A percentile compares a stretch with the other conserved stretches of the same genome.
Evolutionary conservation across 2,329 filamentous ascomycete genomes (phyloP).

Genomic region (Huntiella moniliformis): DNA sequence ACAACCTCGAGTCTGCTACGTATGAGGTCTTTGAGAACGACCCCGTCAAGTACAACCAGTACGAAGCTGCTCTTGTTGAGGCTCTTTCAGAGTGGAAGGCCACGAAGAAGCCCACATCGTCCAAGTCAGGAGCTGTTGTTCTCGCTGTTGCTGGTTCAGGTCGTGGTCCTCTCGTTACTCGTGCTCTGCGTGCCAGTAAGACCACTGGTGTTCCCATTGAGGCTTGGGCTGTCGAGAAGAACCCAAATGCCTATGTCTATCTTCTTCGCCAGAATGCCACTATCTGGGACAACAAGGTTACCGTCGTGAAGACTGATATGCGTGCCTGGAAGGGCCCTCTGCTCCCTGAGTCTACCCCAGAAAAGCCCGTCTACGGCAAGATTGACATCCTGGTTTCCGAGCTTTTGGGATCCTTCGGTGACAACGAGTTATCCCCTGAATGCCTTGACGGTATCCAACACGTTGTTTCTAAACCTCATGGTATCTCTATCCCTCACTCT

Average conservation of each 20-base stretch:
- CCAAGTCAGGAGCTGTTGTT: conserved; percentile 51
- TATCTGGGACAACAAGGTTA: conserved; percentile 65
- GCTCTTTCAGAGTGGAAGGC: conserved; percentile 65
- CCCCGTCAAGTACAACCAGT: conserved; percentile 93
- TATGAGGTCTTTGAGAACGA: conserved; percentile 99
- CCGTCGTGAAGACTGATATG: conserved; percentile 92
- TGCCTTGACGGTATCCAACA: conserved; percentile 92
- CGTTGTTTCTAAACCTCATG: conserved; percentile 57
- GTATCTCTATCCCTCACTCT: conserved; percentile 81
- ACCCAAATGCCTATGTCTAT: conserved; percentile 90
- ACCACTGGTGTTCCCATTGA: conserved; percentile 60
- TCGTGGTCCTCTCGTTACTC: conserved; percentile 75
- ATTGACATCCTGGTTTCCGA: conserved; percentile 92
- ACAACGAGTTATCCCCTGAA: conserved; percentile 93
- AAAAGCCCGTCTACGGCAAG: conserved; percentile 35
- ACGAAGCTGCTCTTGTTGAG: conserved; percentile 65
- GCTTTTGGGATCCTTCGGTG: conserved; percentile 82
- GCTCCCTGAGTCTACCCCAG: conserved; percentile 23
- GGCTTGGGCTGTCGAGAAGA: conserved; percentile 91
- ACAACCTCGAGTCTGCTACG: conserved; percentile 91
- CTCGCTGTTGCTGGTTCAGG: conserved; percentile 88
- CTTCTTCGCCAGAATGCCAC: conserved; percentile 69
- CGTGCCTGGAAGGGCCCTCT: conserved; percentile 78
- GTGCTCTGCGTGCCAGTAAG: conserved; percentile 64
- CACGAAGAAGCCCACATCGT: conserved; percentile 55